Evolutionary conservation across 306 rosid genomes (phyloP).

Genomic region (Rosa lucieae): DNA sequence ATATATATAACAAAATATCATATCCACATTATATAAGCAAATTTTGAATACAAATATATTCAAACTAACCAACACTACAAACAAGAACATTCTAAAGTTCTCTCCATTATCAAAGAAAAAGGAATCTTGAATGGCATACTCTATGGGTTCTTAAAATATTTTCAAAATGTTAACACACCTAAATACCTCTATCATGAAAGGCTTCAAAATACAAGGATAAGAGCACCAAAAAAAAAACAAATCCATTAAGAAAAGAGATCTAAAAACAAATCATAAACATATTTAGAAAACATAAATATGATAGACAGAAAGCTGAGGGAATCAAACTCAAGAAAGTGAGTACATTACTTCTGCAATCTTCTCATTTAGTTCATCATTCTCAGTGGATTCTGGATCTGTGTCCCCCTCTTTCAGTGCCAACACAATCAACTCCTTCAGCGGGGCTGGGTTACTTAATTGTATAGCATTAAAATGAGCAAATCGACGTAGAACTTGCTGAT

Average conservation of each 20-base stretch:
- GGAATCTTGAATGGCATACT: neutral
- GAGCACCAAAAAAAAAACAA: neutral
- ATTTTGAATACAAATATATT: neutral
- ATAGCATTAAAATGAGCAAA: conserved; percentile 84
- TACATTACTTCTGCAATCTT: conserved; percentile 82
- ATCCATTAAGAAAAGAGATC: neutral
- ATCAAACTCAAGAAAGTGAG: conserved; percentile 24
- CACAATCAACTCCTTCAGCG: conserved; percentile 62
- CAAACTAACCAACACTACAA: neutral
- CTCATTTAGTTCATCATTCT: conserved; percentile 53
- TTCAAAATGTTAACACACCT: neutral
- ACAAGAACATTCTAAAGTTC: neutral
- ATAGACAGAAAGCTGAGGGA: conserved; percentile 10
- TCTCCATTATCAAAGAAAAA: neutral
- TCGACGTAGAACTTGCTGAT: conserved; percentile 86
- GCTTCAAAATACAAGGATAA: neutral
- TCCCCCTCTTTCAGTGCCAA: conserved; percentile 87
- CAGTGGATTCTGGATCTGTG: conserved; percentile 51
- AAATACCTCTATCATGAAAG: neutral
- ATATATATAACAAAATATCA: neutral
- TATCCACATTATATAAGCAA: neutral
- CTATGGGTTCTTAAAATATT: neutral
- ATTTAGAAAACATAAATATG: neutral
- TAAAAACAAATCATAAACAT: neutral
- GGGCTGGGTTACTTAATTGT: conserved; percentile 82